These are phyloP conservation scores for Euryodendron excelsum DNA, from an alignment of 148 eudicot species.

Conservation along the genomic window DNA sequence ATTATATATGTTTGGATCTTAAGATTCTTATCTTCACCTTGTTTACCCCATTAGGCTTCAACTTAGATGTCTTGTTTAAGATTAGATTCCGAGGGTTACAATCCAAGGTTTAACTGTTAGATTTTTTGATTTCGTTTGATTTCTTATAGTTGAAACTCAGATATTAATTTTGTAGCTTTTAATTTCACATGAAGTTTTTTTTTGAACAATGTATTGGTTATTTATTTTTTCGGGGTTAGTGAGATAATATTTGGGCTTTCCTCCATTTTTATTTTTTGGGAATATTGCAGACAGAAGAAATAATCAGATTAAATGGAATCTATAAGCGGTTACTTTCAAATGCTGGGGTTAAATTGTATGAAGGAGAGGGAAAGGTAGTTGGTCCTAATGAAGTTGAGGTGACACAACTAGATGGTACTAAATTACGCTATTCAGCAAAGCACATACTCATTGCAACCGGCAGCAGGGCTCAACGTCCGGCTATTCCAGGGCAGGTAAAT, in stretches of 20 bases:
- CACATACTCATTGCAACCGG: slow-evolving; percentile 95
- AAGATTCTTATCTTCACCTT: too few relatives aligned
- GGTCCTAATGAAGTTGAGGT: slow-evolving; percentile 95
- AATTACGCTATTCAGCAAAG: slow-evolving; percentile 76
- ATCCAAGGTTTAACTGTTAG: neutral
- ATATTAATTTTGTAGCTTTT: neutral
- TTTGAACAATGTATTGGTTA: neutral
- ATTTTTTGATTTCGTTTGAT: neutral
- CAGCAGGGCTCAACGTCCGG: slow-evolving; percentile 76
- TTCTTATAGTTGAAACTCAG: neutral
- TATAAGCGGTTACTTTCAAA: slow-evolving; percentile 83
- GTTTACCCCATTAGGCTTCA: too few relatives aligned
- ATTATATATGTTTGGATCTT: too few relatives aligned
- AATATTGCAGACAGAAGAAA: slow-evolving; percentile 77
- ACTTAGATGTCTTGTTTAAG: too few relatives aligned
- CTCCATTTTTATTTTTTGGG: slow-evolving; percentile 2
- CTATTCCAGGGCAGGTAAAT: slow-evolving; percentile 78
- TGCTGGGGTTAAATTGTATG: slow-evolving; percentile 89
- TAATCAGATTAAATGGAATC: slow-evolving; percentile 71
- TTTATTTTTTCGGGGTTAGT: neutral
- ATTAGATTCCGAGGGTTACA: too few relatives aligned
- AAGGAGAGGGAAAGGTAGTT: slow-evolving; percentile 88
- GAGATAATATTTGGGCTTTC: neutral
- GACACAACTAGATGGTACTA: slow-evolving; percentile 90
- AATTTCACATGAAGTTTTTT: neutral